phyloP scores from a whole-genome alignment of 768 basidiomycete species.

The Termitomyces titanicus region DNA sequence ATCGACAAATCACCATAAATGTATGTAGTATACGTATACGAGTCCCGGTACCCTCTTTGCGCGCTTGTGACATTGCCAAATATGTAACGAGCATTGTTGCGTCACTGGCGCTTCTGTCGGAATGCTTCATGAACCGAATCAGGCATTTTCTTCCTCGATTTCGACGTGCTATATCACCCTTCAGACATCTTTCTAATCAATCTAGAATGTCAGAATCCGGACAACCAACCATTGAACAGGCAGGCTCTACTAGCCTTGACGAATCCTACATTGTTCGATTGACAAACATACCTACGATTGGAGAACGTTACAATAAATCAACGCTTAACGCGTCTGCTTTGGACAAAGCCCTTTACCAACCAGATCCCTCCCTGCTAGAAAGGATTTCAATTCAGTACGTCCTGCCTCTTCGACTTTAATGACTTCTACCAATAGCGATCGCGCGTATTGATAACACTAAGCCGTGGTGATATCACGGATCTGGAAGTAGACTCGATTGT shows the following conservation, averaged over 20 bases:
- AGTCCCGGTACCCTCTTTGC: no score
- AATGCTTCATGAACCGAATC: slow-evolving; percentile 2
- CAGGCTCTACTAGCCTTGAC: slow-evolving; percentile 11
- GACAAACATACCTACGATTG: slow-evolving; percentile 53
- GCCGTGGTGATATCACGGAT: slow-evolving; percentile 77
- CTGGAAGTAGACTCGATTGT: slow-evolving; percentile 72
- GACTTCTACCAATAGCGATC: not conserved
- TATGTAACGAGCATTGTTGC: not conserved
- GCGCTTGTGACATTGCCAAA: not conserved
- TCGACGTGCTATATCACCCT: not conserved
- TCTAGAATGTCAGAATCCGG: slow-evolving; percentile 4
- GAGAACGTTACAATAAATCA: slow-evolving; percentile 44
- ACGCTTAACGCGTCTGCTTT: slow-evolving; percentile 33
- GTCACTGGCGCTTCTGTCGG: not conserved
- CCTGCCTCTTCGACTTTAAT: not conserved
- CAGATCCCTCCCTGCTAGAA: slow-evolving; percentile 39
- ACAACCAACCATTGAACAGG: not conserved
- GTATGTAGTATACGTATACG: no score
- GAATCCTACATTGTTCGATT: slow-evolving; percentile 28
- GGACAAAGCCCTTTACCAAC: slow-evolving; percentile 32
- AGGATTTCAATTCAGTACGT: slow-evolving; percentile 69
- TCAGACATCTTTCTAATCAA: not conserved
- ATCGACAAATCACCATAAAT: no score
- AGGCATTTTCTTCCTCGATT: slow-evolving; percentile 2
- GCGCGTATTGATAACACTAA: slow-evolving; percentile 21